phyloP scores from a whole-genome alignment of 768 basidiomycete species.

The Flagelloscypha sp. region DNA sequence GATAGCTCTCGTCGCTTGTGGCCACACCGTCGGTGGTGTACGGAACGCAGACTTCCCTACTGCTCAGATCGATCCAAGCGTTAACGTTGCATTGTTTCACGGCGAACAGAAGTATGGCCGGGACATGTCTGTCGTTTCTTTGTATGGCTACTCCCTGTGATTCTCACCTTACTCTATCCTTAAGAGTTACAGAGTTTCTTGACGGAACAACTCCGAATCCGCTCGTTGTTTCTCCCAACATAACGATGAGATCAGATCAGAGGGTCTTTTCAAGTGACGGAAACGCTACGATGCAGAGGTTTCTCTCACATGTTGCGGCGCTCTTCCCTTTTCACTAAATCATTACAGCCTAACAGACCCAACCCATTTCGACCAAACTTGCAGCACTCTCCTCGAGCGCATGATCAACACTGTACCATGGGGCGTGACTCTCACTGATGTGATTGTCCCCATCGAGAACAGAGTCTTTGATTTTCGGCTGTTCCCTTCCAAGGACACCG shows the following conservation, averaged over 20 bases:
- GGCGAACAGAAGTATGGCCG: too few species aligned
- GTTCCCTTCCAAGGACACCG: conserved; percentile 7
- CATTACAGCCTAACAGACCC: conserved; percentile 5
- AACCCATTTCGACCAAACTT: conserved; percentile 9
- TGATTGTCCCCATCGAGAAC: conserved; percentile 11
- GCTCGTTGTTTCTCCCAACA: conserved; percentile 25
- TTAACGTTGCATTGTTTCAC: too few species aligned
- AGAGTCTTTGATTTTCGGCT: conserved; percentile 11
- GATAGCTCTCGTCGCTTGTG: conserved; percentile 11
- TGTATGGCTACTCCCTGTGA: too few species aligned
- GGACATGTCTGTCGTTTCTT: too few species aligned
- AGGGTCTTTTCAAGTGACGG: conserved; percentile 26
- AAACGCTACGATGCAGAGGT: conserved; percentile 27
- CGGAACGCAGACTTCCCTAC: too few species aligned
- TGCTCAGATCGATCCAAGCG: too few species aligned
- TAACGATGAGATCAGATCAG: conserved; percentile 27
- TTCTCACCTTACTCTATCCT: too few species aligned
- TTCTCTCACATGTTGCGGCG: too few species aligned
- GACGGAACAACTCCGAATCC: conserved; percentile 26
- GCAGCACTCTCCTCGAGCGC: conserved; percentile 11
- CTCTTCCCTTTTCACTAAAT: conserved; percentile 12
- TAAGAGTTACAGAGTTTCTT: conserved; percentile 28
- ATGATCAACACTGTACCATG: conserved; percentile 18
- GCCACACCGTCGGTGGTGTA: neutral
- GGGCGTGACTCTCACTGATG: conserved; percentile 12